These are phyloP conservation scores for Pulicaria dysenterica DNA, from an alignment of 129 eudicot genomes.

Conservation along the genomic window DNA sequence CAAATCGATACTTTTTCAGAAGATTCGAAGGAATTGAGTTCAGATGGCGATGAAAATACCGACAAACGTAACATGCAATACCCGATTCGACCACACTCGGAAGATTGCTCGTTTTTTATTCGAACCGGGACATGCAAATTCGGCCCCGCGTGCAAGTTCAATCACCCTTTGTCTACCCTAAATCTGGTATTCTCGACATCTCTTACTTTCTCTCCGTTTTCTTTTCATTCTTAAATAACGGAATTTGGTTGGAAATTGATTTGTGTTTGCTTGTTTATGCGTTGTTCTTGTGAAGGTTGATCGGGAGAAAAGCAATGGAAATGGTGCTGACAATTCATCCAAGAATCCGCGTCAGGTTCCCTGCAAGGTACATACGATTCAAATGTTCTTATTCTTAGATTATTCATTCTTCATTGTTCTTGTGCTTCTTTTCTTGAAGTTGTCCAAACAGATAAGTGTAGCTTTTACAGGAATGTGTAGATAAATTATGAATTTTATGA, in stretches of 20 bases:
- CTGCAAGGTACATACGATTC: constrained; percentile 49
- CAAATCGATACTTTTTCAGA: constrained; percentile 11
- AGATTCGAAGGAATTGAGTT: background rate
- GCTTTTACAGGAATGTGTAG: background rate
- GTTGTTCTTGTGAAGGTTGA: constrained; percentile 28
- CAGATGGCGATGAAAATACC: constrained; percentile 3
- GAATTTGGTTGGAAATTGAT: constrained; percentile 9
- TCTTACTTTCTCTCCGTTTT: background rate
- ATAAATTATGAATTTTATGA: too few species aligned
- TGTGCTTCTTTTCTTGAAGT: background rate
- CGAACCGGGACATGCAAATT: constrained; percentile 53
- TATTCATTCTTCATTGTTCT: too few species aligned
- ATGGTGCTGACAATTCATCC: constrained; percentile 19
- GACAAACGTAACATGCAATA: constrained; percentile 6
- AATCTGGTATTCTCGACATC: constrained; percentile 26
- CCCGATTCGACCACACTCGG: constrained; percentile 43
- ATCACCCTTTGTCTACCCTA: constrained; percentile 44
- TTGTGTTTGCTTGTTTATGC: constrained; percentile 9
- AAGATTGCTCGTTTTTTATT: constrained; percentile 40
- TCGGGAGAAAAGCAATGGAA: constrained; percentile 21
- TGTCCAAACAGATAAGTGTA: background rate
- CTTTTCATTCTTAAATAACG: background rate
- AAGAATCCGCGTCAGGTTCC: constrained; percentile 31
- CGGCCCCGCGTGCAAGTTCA: constrained; percentile 51
- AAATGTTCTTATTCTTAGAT: background rate